Evolutionary conservation across 768 basidiomycete species (phyloP).

Genomic region (Macrolepiota dolichaula): DNA sequence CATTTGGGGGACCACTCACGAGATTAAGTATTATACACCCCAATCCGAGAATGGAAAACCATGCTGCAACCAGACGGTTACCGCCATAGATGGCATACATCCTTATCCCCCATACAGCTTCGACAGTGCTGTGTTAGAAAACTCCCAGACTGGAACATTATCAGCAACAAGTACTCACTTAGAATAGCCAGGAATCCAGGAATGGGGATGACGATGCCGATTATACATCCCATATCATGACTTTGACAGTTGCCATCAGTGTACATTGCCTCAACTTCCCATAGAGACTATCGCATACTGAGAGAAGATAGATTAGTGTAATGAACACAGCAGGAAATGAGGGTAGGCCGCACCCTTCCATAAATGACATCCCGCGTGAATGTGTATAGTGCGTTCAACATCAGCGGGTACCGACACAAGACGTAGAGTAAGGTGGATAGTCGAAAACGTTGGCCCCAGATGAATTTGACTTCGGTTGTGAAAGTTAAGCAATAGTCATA

Average conservation of each 20-base stretch:
- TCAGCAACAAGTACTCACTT: neutral
- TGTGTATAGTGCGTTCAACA: neutral
- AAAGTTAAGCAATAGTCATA: too few species aligned
- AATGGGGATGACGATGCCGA: neutral
- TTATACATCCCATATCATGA: neutral
- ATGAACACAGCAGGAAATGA: neutral
- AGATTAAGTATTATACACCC: too few species aligned
- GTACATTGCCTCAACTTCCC: neutral
- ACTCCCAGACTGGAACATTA: neutral
- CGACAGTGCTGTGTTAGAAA: too few species aligned
- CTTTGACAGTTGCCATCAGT: neutral
- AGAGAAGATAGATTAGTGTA: neutral
- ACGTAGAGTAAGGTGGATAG: neutral
- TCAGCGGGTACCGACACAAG: neutral
- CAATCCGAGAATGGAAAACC: too few species aligned
- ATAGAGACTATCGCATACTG: neutral
- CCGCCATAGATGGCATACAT: too few species aligned
- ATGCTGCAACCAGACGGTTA: too few species aligned
- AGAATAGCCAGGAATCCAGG: neutral
- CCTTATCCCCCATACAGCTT: too few species aligned
- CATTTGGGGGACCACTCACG: too few species aligned
- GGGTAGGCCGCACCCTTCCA: neutral
- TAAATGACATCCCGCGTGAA: neutral
- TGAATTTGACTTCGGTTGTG: neutral
- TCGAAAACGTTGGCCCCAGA: slow-evolving; percentile 1